phyloP scores from a whole-genome alignment of 163 green algal genomes.

The Prototheca wickerhamii region DNA sequence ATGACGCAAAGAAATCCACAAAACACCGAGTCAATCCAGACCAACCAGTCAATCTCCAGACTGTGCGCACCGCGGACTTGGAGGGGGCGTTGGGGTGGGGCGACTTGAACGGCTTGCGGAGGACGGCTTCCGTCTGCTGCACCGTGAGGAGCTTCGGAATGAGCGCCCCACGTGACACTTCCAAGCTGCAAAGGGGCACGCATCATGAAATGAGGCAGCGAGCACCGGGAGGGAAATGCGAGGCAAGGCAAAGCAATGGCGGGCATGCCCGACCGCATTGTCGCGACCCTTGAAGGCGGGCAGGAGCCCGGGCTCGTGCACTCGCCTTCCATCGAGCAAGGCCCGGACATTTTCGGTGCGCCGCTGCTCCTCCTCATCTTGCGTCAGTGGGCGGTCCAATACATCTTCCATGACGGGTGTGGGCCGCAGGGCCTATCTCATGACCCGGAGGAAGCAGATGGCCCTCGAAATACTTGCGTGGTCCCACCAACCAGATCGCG shows the following conservation, averaged over 20 bases:
- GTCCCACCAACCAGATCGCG: too few species aligned
- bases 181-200: slow-evolving; percentile 32
- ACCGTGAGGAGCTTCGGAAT: slow-evolving; percentile 67
- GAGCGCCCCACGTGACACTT: slow-evolving; percentile 50
- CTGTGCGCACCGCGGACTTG: slow-evolving; percentile 37
- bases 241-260: background rate
- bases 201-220: background rate
- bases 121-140: slow-evolving; percentile 36
- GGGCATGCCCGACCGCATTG: background rate
- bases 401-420: background rate
- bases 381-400: background rate
- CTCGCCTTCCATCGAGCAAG: slow-evolving; percentile 30
- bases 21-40: background rate
- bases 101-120: slow-evolving; percentile 71
- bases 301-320: background rate
- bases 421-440: background rate
- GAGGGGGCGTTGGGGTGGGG: slow-evolving; percentile 53
- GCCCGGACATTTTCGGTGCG: slow-evolving; percentile 48
- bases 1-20: background rate
- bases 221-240: too few species aligned
- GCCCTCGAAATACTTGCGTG: too few species aligned
- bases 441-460: background rate
- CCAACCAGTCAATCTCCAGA: background rate
- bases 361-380: slow-evolving; percentile 12
- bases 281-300: background rate